Conservation (phyloP, 441 rosid species). For the Geranium incanum region DNA sequence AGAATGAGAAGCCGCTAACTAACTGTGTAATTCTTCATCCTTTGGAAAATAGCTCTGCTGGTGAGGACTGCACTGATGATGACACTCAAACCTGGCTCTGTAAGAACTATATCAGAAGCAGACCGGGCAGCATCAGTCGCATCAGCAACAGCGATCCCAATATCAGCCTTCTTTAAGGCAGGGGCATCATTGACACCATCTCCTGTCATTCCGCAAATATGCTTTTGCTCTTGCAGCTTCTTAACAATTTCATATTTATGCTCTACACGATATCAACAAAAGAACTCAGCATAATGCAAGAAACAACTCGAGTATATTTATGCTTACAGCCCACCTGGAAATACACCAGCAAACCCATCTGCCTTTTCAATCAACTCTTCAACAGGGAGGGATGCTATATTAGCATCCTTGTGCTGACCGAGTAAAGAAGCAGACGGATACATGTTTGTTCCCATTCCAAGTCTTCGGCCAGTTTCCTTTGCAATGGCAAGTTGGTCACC, state of each 20-base stretch:
- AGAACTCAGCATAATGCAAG: background rate
- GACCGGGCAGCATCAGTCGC: constrained; percentile 86
- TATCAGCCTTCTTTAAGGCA: constrained; percentile 90
- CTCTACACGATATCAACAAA: constrained; percentile 30
- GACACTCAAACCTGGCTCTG: constrained; percentile 88
- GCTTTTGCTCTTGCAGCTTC: constrained; percentile 77
- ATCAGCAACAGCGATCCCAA: constrained; percentile 88
- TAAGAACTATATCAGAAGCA: constrained; percentile 81
- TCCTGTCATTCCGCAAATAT: constrained; percentile 86
- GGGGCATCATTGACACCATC: constrained; percentile 96
- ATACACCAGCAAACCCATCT: constrained; percentile 90
- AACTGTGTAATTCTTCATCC: constrained; percentile 92
- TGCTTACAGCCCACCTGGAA: constrained; percentile 48
- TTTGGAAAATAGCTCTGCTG: constrained; percentile 77
- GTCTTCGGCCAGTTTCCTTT: constrained; percentile 93
- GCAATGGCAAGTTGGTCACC: constrained; percentile 96
- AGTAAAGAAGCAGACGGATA: constrained; percentile 85
- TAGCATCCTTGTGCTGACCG: constrained; percentile 64
- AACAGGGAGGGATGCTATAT: constrained; percentile 70
- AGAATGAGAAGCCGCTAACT: constrained; percentile 14
- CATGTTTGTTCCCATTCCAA: constrained; percentile 94
- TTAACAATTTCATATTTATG: constrained; percentile 81
- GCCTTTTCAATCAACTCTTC: constrained; percentile 37
- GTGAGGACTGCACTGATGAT: constrained; percentile 77
- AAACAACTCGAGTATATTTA: background rate